Evolutionary conservation across 305 asterid species (phyloP), one percentile per base, ranked within the genome.

Genomic region (Solanum aculeatissimum): DNA sequence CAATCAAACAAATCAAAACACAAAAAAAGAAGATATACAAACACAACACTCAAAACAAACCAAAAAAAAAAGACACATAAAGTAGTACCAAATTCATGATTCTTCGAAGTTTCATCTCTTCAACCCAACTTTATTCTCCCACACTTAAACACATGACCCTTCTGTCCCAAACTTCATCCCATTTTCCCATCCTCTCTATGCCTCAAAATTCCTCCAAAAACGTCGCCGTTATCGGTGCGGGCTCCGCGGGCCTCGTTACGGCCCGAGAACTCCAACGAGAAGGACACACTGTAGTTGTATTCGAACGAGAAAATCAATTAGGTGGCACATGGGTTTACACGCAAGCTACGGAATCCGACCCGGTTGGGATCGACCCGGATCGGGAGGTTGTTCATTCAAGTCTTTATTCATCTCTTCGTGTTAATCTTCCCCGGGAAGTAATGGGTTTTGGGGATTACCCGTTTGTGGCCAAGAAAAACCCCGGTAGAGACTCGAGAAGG

Each of bases 181-280:
- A 68, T 55, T 55, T 85, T 53, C 89, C 88, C 25, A 80, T 62
- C 53, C 85, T 87, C 57, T 85, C 87, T 4, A 86, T 86, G 91
- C 87, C 91, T 47, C 75, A 90, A n/a, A 55, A 82, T 25, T 51
- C 88, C 58, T 85, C 92, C 83, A 87, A 90, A 88, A 90, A 85
- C 84, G 98, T 93, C 86, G 99, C 98, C 88, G 98, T 94, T 80
- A 93, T 96, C 85, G 98, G 98, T 10, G 99, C 98, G 77, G 99
- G 99, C 0, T 97, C 98, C 14, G 96, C 97, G 62, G 99, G 97
- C 27, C 93, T 96, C 1, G 88, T 88, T 83, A 89, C 98, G 19
- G 98, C 99, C 55, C 89, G 93, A 10, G 98, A 95, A 81, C 98
- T 96, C 87, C 88, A 90, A 16, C 90, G 89, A 19, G 97, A 95